phyloP scores from a whole-genome alignment of 2,329 filamentous ascomycete species.

The Phaeosphaeria sp. region DNA sequence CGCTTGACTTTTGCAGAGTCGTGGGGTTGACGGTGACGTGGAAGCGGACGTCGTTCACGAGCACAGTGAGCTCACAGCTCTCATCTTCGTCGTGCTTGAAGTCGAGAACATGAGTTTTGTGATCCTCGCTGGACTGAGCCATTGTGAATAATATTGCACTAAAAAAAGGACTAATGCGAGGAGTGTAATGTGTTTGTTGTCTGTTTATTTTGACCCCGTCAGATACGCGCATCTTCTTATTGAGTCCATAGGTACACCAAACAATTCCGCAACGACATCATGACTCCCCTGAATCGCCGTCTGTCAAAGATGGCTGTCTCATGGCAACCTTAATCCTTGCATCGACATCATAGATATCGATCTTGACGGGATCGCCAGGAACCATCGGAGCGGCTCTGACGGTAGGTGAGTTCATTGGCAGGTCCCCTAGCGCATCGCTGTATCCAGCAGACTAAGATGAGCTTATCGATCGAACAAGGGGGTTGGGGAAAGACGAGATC shows the following conservation, averaged over 20 bases:
- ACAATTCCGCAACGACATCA: slow-evolving; percentile 10
- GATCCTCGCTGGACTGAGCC: slow-evolving; percentile 8
- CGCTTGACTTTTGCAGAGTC: slow-evolving; percentile 15
- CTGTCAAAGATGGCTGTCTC: slow-evolving; percentile 6
- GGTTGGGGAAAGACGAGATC: not conserved
- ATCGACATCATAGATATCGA: slow-evolving; percentile 19
- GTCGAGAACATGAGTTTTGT: slow-evolving; percentile 17
- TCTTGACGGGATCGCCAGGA: slow-evolving; percentile 15
- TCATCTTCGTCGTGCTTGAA: slow-evolving; percentile 24
- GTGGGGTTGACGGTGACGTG: slow-evolving; percentile 17
- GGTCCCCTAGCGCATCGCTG: slow-evolving; percentile 3
- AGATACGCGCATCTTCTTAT: not conserved
- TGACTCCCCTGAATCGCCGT: slow-evolving; percentile 3
- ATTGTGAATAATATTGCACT: slow-evolving; percentile 5
- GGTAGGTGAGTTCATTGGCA: slow-evolving; percentile 1
- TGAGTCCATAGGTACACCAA: not conserved
- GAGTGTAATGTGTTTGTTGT: too few relatives aligned
- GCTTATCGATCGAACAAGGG: not conserved
- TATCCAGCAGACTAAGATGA: not conserved
- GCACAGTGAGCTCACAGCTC: slow-evolving; percentile 16
- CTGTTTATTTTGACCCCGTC: not conserved
- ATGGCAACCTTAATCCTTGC: not conserved
- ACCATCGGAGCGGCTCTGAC: slow-evolving; percentile 9
- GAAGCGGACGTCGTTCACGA: slow-evolving; percentile 28
- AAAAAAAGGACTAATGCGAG: not conserved